Evolutionary conservation across 495 filamentous ascomycete species (phyloP), one percentile per base, ranked within the genome.

Genomic region (Talaromyces wortmannii): DNA sequence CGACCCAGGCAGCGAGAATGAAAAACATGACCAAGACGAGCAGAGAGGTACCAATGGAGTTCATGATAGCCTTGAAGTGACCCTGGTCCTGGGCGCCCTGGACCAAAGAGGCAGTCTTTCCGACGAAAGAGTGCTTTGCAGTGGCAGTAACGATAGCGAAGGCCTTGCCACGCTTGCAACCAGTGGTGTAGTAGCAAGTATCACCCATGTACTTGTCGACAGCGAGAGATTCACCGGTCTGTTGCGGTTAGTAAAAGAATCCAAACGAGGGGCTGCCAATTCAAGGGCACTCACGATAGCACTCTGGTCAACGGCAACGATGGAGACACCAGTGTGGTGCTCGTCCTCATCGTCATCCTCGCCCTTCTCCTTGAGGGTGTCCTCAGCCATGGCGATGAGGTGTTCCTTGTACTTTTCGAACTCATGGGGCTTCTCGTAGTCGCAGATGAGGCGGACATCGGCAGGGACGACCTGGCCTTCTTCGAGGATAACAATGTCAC

Each of bases 51-150:
- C 85, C 85, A 57, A 89, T 89, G 67, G 81, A 83, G 80, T 89
- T 84, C 85, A 89, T 89, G 78, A 89, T 87, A 60, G 85, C 85
- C 74, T 89, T 89, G 82, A 89, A 89, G 74, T 89, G 85, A 78
- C 85, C 85, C 53, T 78, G 72, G 67, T 88, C 85, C 65, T 86
- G 73, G 60, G 85, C 85, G 59, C 84, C 84, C 66, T 87, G 79
- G 15, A 89, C 85, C 50, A 88, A 77, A 63, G 78, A 77, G 59
- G 85, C 85, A 54, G 85, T 89, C 65, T 82, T 81, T 70, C 85
- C 85, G 66, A 88, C 84, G 76, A 89, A 89, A 51, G 85, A 88
- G 71, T 77, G 75, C 60, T 75, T 78, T 36, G 85, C 85, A 57
- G 82, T 82, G 57, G 80, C 79, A 58, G 74, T 78, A 63, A 81